Percentiles rank a stretch among this genome's conserved stretches.
These are phyloP conservation scores for Hymenoscyphus linearis DNA, from an alignment of 2,329 filamentous ascomycete species.

Conservation along the genomic window DNA sequence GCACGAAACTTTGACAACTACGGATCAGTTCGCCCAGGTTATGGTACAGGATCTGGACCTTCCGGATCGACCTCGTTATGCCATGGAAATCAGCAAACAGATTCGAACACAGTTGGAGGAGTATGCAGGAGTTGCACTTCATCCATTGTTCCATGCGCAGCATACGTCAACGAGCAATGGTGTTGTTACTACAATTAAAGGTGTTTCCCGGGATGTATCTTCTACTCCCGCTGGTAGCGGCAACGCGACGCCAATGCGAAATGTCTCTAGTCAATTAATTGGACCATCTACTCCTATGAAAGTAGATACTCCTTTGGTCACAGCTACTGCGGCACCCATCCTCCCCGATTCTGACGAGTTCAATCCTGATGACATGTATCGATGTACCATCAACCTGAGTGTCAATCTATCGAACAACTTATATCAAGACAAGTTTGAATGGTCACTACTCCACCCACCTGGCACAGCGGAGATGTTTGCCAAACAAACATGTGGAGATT, in stretches of 20 bases:
- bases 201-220: slow-evolving; percentile 35
- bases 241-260: slow-evolving; percentile 52
- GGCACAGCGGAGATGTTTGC: slow-evolving; percentile 91
- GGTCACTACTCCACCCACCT: slow-evolving; percentile 87
- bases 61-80: slow-evolving; percentile 64
- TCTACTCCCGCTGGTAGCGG: slow-evolving; percentile 43
- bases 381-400: slow-evolving; percentile 85
- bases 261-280: slow-evolving; percentile 38
- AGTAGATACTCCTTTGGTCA: slow-evolving; percentile 47
- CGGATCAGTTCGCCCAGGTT: slow-evolving; percentile 87
- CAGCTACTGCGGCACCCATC: slow-evolving; percentile 63
- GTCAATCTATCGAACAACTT: slow-evolving; percentile 88
- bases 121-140: slow-evolving; percentile 88
- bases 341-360: slow-evolving; percentile 63
- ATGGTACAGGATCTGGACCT: slow-evolving; percentile 92
- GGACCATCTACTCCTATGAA: slow-evolving; percentile 44
- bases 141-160: slow-evolving; percentile 77
- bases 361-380: slow-evolving; percentile 91
- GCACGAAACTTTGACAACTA: slow-evolving; percentile 88
- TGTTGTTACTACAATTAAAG: slow-evolving; percentile 31
- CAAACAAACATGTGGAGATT: slow-evolving; percentile 84
- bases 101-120: slow-evolving; percentile 94
- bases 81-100: slow-evolving; percentile 82
- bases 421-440: slow-evolving; percentile 97
- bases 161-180: slow-evolving; percentile 31